Evolutionary conservation across 495 filamentous ascomycete genomes (phyloP), one percentile per base, ranked within the genome.

Genomic region (Margaritispora aquatica): DNA sequence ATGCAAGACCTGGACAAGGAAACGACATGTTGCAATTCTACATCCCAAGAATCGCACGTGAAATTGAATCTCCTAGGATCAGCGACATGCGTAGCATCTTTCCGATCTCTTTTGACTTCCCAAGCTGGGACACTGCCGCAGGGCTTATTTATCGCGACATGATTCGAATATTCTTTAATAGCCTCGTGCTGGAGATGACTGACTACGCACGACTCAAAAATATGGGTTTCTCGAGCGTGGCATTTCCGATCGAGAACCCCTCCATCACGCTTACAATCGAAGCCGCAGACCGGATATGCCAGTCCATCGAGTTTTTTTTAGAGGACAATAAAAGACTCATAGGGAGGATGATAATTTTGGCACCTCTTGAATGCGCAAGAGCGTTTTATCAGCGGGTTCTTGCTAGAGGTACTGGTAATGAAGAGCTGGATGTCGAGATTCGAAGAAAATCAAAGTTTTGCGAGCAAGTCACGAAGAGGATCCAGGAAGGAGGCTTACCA

Each of bases 261-360:
- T 15, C 34, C 4, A 46, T 19, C 1, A 20, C 9, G 21, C 23
- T 5, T 19, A 44, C 26, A 10, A 38, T 55, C 17, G 29, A 55
- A 55, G 26, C 24, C 15, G 53, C 53, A 46, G 31, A 38, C n/a
- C 29, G 34, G 2, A 59, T 63, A 48, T 63, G 61, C 27, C 61
- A 58, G 48, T 63, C 61, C 9, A 27, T 54, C 22, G 61, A 63
- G 61, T 63, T 59, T 44, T 63, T 63, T 38, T 49, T 63, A 5
- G 22, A 48, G 3, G 51, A 55, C n/a, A 27, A 49, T 17, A 59
- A 38, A 50, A 23, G 56, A 13, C 17, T 49, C 5, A 36, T 54
- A 17, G 61, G 61, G 9, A 54, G 55, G 15, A 59, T 44, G 26
- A 24, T 41, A 21, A 49, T 63, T 5, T 38, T 63, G 19, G 17